Evolutionary conservation across 1,139 yeast species (phyloP).

Genomic region (Zygoascus sp.): DNA sequence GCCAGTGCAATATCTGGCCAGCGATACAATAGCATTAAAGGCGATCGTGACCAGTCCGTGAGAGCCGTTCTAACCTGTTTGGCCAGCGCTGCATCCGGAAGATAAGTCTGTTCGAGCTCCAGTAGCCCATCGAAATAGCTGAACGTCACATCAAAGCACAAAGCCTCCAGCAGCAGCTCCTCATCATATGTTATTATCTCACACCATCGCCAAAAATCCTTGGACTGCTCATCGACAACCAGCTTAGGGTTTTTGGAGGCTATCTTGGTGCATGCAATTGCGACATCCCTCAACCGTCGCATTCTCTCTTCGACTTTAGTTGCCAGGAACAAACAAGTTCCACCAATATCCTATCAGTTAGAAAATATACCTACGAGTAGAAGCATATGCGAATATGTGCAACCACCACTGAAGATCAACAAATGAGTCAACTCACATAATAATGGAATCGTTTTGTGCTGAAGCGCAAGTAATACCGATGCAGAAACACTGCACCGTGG

Average conservation of each 20-base stretch:
- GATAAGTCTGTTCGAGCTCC: slow-evolving; percentile 9
- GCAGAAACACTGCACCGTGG: slow-evolving; percentile 47
- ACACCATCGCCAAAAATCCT: slow-evolving; percentile 50
- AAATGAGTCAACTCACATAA: slow-evolving; percentile 24
- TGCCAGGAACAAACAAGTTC: slow-evolving; percentile 48
- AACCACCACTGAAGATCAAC: no score
- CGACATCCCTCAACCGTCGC: slow-evolving; percentile 45
- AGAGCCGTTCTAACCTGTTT: not conserved
- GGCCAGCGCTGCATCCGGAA: slow-evolving; percentile 4
- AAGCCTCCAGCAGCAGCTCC: slow-evolving; percentile 43
- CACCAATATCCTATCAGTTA: slow-evolving; percentile 38
- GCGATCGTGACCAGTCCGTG: slow-evolving; percentile 9
- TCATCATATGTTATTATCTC: slow-evolving; percentile 44
- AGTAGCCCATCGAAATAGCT: slow-evolving; percentile 9
- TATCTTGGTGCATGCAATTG: slow-evolving; percentile 43
- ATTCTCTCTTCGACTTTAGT: slow-evolving; percentile 50
- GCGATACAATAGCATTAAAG: not conserved
- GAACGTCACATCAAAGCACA: slow-evolving; percentile 47
- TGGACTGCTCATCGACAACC: slow-evolving; percentile 43
- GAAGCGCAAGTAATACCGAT: slow-evolving; percentile 47
- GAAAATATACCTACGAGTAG: slow-evolving; percentile 6
- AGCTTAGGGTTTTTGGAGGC: slow-evolving; percentile 42
- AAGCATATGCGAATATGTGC: not conserved
- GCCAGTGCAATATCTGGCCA: slow-evolving; percentile 11
- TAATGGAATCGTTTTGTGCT: slow-evolving; percentile 41